Evolutionary conservation across 805 yeast species (phyloP), one percentile per base, ranked within the genome.

Genomic region (Nakazawaea siamensis): DNA sequence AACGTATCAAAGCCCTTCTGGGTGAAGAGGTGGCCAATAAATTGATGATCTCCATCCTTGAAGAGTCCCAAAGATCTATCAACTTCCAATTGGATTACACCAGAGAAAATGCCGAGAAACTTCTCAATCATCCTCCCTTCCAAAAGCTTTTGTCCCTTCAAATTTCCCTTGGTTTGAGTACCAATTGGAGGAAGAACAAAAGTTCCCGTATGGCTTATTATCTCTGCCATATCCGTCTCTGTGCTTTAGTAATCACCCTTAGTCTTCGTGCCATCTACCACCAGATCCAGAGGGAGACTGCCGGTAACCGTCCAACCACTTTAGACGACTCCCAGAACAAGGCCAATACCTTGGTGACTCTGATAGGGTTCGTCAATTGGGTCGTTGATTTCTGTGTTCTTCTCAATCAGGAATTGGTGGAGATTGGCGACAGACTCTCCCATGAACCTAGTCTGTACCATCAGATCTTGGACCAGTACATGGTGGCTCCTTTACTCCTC

Each of bases 361-460:
- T 77, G 9, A 55, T 84, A n/a, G 97, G 97, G 0, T 73, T 81
- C 26, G 74, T 82, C 7, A 73, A 85, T 47, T 90, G 97, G 96
- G 70, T 84, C 44, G 70, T 85, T 21, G 96, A 87, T 51, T 73
- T 85, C 41, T 64, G 85, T 36, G 73, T 80, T 1, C 76, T 73
- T 42, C 52, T 84, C 27, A 73, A 77, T 36, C 94, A 88, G 53
- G 95, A 90, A 44, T 55, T 81, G 29, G 15, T 27, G 6, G 29
- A 27, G 18, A 27, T 27, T 6, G 29, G 29, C 17, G 29, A 27
- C n/a, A 24, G n/a, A 13, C n/a, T 24, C 6, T 7, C 8, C 17
- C 12, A 7, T 6, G 7, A 13, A 12, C 17, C 17, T 16, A 6
- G 18, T 8, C 13, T 8, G 10, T 7, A 14, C 7, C 7, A 7